A percentile compares a stretch with the other conserved stretches of the same genome.
phyloP scores from a whole-genome alignment of 176 grass and related monocot genomes.

The Cocos nucifera region DNA sequence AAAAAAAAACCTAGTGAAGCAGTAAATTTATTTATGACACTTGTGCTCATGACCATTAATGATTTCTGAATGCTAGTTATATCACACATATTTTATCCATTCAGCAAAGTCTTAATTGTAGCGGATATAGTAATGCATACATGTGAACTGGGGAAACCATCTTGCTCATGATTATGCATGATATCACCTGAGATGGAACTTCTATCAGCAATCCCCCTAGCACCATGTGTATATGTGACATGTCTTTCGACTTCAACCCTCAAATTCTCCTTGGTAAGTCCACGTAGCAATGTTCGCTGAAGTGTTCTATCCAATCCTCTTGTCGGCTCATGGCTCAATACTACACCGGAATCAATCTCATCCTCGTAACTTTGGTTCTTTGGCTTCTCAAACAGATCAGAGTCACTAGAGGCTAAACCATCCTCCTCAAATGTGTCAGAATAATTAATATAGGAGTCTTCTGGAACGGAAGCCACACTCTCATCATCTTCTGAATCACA shows the following conservation, averaged over 20 bases:
- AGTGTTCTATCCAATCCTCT: constrained; percentile 9
- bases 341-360: constrained; percentile 41
- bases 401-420: constrained; percentile 55
- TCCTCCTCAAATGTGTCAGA: constrained; percentile 60
- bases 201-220: background rate
- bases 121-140: background rate
- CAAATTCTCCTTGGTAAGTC: constrained; percentile 76
- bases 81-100: too few species aligned
- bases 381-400: constrained; percentile 38
- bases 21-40: too few species aligned
- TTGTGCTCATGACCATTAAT: too few species aligned
- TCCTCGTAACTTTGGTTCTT: constrained; percentile 29
- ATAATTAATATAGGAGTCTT: constrained; percentile 37
- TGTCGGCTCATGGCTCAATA: constrained; percentile 4
- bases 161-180: background rate
- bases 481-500: constrained; percentile 44
- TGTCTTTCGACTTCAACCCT: constrained; percentile 38
- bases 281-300: constrained; percentile 35
- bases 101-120: too few species aligned
- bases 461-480: constrained; percentile 61
- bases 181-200: background rate
- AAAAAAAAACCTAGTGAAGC: too few species aligned
- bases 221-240: background rate
- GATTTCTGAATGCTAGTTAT: too few species aligned
- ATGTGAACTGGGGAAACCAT: background rate